Evolutionary conservation across 805 yeast genomes (phyloP).

Genomic region (Hanseniaspora meyeri): DNA sequence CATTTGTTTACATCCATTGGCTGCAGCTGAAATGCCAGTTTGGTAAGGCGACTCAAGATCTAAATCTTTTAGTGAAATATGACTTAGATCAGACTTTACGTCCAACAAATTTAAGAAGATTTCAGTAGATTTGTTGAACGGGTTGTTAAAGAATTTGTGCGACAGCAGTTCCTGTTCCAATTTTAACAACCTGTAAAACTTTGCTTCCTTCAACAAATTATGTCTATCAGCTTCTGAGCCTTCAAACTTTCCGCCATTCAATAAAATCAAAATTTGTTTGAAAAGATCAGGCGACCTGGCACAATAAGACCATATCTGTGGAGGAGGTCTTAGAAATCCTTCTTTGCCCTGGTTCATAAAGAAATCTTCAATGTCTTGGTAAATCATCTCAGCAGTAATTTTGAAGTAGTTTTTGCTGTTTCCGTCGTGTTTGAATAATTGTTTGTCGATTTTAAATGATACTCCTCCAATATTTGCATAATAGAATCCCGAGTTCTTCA

Average conservation of each 20-base stretch:
- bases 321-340: conserved; percentile 59
- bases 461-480: conserved; percentile 45
- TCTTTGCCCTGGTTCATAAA: conserved; percentile 25
- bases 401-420: conserved; percentile 70
- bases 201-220: conserved; percentile 53
- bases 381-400: conserved; percentile 42
- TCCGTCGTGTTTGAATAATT: conserved; percentile 45
- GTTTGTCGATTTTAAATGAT: conserved; percentile 47
- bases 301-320: conserved; percentile 44
- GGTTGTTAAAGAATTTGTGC: conserved; percentile 39
- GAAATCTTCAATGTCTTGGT: conserved; percentile 37
- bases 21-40: neutral
- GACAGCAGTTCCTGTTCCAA: conserved; percentile 60
- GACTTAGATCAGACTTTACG: conserved; percentile 23
- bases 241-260: conserved; percentile 41
- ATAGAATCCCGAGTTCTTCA: conserved; percentile 45
- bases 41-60: neutral
- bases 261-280: conserved; percentile 39
- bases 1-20: neutral
- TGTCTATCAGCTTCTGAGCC: conserved; percentile 47
- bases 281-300: conserved; percentile 45
- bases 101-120: conserved; percentile 43
- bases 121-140: conserved; percentile 41
- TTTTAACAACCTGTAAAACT: conserved; percentile 62
- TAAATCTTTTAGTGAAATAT: neutral